These are phyloP conservation scores for Pythium folliculosum DNA, from an alignment of 352 stramenopile genomes.

Conservation along the genomic window DNA sequence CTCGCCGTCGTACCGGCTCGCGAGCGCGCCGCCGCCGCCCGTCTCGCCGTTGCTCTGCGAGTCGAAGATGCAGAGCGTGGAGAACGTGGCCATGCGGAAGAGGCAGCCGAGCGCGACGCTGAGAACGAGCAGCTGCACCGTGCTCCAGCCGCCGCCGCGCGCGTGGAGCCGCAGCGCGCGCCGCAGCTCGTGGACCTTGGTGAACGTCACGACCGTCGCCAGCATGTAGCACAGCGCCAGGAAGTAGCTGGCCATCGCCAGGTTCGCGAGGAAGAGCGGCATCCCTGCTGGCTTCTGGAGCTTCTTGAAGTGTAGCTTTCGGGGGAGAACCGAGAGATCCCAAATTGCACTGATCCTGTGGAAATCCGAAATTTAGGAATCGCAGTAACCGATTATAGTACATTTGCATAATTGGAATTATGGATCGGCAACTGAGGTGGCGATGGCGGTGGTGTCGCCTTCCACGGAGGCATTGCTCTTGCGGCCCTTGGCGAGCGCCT, in stretches of 20 bases:
- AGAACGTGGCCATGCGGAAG: slow-evolving; percentile 86
- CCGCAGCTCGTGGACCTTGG: slow-evolving; percentile 73
- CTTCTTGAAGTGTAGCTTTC: not conserved
- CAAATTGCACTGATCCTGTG: not conserved
- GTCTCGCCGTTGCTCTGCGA: slow-evolving; percentile 54
- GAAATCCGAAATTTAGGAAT: not conserved
- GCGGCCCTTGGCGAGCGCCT: slow-evolving; percentile 50
- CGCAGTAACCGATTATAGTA: not conserved
- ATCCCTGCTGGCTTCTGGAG: slow-evolving; percentile 27
- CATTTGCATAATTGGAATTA: not conserved
- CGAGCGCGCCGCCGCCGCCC: not conserved
- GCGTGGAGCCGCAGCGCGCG: slow-evolving; percentile 68
- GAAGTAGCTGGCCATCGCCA: slow-evolving; percentile 89
- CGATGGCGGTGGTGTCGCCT: not conserved
- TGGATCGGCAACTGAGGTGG: not conserved
- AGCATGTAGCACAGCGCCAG: slow-evolving; percentile 87
- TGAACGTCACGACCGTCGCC: slow-evolving; percentile 75
- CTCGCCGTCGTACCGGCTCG: slow-evolving; percentile 11
- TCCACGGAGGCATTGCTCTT: slow-evolving; percentile 9
- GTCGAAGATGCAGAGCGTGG: slow-evolving; percentile 87
- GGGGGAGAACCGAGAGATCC: not conserved
- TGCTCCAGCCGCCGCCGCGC: slow-evolving; percentile 66
- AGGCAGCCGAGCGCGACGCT: slow-evolving; percentile 84
- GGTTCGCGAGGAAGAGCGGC: slow-evolving; percentile 87
- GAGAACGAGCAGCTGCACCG: slow-evolving; percentile 79